Evolutionary conservation across 1,284 basidiomycete genomes (phyloP).

Genomic region (Apiotrichum gamsii): DNA sequence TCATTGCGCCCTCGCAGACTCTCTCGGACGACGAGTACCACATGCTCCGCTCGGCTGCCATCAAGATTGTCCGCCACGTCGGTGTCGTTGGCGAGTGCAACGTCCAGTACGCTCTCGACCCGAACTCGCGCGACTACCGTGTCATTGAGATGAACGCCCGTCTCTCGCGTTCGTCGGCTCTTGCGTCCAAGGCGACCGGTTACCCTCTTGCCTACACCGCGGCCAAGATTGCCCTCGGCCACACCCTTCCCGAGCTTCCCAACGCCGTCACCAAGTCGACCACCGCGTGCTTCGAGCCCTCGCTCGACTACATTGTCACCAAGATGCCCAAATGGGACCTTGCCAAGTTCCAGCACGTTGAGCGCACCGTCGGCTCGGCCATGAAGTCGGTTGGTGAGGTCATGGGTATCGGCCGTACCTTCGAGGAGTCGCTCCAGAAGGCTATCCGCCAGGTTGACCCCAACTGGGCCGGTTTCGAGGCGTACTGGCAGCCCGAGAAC

Average conservation of each 20-base stretch:
- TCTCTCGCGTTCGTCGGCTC: constrained; percentile 65
- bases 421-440: constrained; percentile 98
- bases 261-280: constrained; percentile 99
- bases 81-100: constrained; percentile 94
- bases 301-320: constrained; percentile 97
- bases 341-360: constrained; percentile 94
- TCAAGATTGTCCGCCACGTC: constrained; percentile 95
- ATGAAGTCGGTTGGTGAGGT: constrained; percentile 99
- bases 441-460: constrained; percentile 97
- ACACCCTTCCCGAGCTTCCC: constrained; percentile 94
- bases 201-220: constrained; percentile 99
- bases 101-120: constrained; percentile 95
- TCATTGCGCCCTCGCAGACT: constrained; percentile 97
- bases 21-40: constrained; percentile 97
- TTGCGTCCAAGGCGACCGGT: constrained; percentile 98
- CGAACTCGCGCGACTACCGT: constrained; percentile 86
- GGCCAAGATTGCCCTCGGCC: constrained; percentile 97
- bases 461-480: constrained; percentile 60
- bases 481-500: constrained; percentile 65
- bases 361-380: constrained; percentile 88
- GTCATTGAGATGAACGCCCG: constrained; percentile 98
- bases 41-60: constrained; percentile 94
- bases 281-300: constrained; percentile 99
- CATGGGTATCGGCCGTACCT: constrained; percentile 99
- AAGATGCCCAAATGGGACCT: constrained; percentile 99